phyloP scores from a whole-genome alignment of 1,284 basidiomycete genomes.

The Ceratobasidium sp. region DNA sequence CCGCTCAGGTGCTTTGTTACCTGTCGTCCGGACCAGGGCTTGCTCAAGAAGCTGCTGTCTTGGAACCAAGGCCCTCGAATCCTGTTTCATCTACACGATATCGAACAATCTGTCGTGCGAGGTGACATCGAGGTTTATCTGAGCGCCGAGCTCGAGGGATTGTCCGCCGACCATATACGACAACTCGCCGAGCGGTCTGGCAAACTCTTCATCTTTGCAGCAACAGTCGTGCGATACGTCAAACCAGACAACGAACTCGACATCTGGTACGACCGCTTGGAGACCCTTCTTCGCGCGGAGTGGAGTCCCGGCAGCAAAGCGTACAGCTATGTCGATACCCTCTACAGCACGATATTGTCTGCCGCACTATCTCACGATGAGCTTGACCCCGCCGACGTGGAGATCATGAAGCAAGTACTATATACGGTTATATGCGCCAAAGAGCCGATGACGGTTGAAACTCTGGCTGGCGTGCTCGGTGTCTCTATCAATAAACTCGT shows the following conservation, averaged over 20 bases:
- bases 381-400: background rate
- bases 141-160: background rate
- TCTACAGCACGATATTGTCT: background rate
- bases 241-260: background rate
- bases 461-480: slow-evolving; percentile 13
- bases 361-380: background rate
- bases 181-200: slow-evolving; percentile 27
- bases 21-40: slow-evolving; percentile 43
- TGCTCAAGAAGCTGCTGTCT: background rate
- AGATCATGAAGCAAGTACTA: background rate
- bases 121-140: slow-evolving; percentile 45
- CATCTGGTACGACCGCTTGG: slow-evolving; percentile 12
- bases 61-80: background rate
- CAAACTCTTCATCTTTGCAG: slow-evolving; percentile 46
- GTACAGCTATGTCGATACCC: background rate
- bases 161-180: slow-evolving; percentile 15
- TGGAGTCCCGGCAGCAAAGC: background rate
- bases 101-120: no score
- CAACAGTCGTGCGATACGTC: slow-evolving; percentile 5
- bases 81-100: slow-evolving; percentile 30
- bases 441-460: slow-evolving; percentile 31
- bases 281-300: background rate
- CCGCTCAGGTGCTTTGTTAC: slow-evolving; percentile 3
- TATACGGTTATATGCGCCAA: slow-evolving; percentile 27
- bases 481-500: background rate